A percentile compares a stretch with the other conserved stretches of the same genome.
Conservation (phyloP, 176 grass and related monocot genomes). For the Chrysopogon serrulatus region DNA sequence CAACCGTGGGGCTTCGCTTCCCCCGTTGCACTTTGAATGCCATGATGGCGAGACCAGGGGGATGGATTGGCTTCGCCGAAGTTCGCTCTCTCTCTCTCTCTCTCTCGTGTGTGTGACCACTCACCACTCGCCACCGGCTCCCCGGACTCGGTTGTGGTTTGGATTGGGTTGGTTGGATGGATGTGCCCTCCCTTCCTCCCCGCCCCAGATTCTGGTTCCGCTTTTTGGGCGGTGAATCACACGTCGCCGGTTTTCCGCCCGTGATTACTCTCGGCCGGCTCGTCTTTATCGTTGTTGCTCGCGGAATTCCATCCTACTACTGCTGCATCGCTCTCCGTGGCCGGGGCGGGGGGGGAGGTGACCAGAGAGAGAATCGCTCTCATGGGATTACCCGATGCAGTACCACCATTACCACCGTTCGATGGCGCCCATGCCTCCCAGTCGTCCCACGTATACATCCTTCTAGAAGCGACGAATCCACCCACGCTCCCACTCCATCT, state of each 20-base stretch:
- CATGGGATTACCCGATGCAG: too few species aligned
- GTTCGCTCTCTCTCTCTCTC: too few species aligned
- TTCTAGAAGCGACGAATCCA: too few species aligned
- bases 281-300: background rate
- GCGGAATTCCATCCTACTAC: too few species aligned
- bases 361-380: background rate
- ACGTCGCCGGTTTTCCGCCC: background rate
- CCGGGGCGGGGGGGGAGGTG: too few species aligned
- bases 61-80: background rate
- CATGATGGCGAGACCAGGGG: slow-evolving; percentile 15
- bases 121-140: background rate
- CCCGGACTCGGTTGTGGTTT: background rate
- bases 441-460: too few species aligned
- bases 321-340: too few species aligned
- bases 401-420: too few species aligned
- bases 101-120: background rate
- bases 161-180: background rate
- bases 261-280: background rate
- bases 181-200: background rate
- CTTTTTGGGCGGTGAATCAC: background rate
- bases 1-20: slow-evolving; percentile 26
- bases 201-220: background rate
- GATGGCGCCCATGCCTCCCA: too few species aligned
- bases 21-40: slow-evolving; percentile 37
- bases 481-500: too few species aligned